Conservation (phyloP, 2,329 filamentous ascomycete genomes). For the Ambrosiella cleistominuta region DNA sequence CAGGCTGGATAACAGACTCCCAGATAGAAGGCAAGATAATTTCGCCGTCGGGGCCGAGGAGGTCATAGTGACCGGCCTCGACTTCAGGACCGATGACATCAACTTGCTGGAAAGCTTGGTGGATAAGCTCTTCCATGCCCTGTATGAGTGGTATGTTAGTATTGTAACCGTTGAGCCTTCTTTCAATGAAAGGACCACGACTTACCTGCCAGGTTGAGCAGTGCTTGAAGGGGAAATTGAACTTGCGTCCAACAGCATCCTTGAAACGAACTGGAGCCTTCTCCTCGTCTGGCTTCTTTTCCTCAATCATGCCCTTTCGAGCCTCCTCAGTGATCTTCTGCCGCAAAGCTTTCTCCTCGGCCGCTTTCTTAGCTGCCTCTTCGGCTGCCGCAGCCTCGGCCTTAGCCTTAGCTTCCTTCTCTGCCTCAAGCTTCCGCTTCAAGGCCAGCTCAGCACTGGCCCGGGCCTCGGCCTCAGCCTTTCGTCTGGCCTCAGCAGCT, state of each 20-base stretch:
- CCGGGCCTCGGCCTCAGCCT: conserved; percentile 15
- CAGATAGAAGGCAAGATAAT: conserved; percentile 65
- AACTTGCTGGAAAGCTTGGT: conserved; percentile 66
- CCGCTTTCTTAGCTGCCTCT: conserved; percentile 28
- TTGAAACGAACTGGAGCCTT: conserved; percentile 75
- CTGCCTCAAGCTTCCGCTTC: conserved; percentile 21
- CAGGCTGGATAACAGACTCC: conserved; percentile 66
- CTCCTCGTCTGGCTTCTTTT: conserved; percentile 32
- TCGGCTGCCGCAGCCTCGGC: conserved; percentile 21
- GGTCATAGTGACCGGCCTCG: conserved; percentile 60
- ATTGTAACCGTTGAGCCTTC: background rate
- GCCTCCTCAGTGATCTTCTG: conserved; percentile 39
- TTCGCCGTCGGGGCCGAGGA: conserved; percentile 62
- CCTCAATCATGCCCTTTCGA: conserved; percentile 31
- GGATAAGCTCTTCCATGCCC: conserved; percentile 77
- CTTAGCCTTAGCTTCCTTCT: conserved; percentile 22
- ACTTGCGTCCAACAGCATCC: conserved; percentile 79
- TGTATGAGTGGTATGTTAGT: conserved; percentile 20
- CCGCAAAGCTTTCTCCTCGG: conserved; percentile 32
- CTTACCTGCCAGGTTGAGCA: conserved; percentile 71
- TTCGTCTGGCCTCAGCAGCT: conserved; percentile 15
- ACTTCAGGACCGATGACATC: conserved; percentile 62
- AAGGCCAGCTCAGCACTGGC: conserved; percentile 24
- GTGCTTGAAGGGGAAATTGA: conserved; percentile 75
- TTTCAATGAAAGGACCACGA: conserved; percentile 15